Evolutionary conservation across 2,329 filamentous ascomycete species (phyloP).

Genomic region (Colletotrichum higginsianum): DNA sequence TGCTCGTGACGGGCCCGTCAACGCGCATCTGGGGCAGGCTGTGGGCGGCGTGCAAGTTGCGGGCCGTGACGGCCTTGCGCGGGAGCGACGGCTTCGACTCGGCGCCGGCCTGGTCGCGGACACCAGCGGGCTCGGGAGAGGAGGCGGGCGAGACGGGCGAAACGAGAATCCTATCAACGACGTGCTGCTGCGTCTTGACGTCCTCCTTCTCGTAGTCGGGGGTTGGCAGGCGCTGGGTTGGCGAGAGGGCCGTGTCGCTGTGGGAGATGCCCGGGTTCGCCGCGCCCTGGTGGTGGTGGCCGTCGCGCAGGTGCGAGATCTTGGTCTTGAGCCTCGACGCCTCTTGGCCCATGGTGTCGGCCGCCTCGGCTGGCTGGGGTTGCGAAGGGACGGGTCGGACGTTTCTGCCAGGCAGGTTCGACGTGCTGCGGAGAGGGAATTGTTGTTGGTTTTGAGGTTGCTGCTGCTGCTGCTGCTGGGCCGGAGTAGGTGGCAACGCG

Average conservation of each 20-base stretch:
- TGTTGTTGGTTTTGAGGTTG: background rate
- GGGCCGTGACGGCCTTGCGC: slow-evolving; percentile 48
- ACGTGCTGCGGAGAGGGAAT: slow-evolving; percentile 23
- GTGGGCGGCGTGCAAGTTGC: slow-evolving; percentile 46
- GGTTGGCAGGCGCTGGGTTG: slow-evolving; percentile 59
- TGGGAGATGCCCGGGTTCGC: slow-evolving; percentile 37
- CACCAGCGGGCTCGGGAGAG: slow-evolving; percentile 55
- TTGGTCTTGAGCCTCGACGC: slow-evolving; percentile 51
- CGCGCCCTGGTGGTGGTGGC: slow-evolving; percentile 11
- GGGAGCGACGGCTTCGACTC: slow-evolving; percentile 44
- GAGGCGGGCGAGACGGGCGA: slow-evolving; percentile 63
- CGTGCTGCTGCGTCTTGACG: slow-evolving; percentile 50
- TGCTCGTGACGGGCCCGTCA: slow-evolving; percentile 42
- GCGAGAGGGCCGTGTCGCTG: slow-evolving; percentile 35
- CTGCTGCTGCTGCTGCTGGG: slow-evolving; percentile 28
- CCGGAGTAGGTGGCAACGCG: slow-evolving; percentile 2
- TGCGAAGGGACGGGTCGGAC: slow-evolving; percentile 44
- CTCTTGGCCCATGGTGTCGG: slow-evolving; percentile 51
- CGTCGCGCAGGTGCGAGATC: slow-evolving; percentile 25
- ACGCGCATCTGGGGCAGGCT: slow-evolving; percentile 46
- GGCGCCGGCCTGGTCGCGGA: slow-evolving; percentile 36
- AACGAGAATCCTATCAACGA: slow-evolving; percentile 52
- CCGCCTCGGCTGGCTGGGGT: slow-evolving; percentile 21
- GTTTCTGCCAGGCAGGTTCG: slow-evolving; percentile 50
- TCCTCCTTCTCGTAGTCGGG: slow-evolving; percentile 65